Percentiles rank a stretch among this genome's conserved stretches.
phyloP scores from a whole-genome alignment of 2,329 filamentous ascomycete genomes.

The Alternaria triticina region DNA sequence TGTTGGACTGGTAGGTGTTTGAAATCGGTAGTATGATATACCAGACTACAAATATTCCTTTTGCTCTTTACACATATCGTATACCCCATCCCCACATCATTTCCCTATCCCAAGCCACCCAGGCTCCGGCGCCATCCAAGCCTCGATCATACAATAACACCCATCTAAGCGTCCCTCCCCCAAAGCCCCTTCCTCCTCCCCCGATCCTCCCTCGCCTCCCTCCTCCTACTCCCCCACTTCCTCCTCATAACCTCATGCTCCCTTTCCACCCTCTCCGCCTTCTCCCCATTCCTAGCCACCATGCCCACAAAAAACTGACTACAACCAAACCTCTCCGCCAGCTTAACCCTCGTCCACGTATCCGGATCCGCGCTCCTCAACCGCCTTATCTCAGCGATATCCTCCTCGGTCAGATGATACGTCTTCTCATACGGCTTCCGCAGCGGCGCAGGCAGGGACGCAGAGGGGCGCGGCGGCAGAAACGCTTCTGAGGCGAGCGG shows the following conservation, averaged over 20 bases:
- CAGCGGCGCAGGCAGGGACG: conserved; percentile 56
- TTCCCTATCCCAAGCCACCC: not conserved
- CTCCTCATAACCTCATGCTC: conserved; percentile 62
- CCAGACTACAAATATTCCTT: not conserved
- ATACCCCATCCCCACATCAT: not conserved
- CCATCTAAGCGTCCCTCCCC: conserved; percentile 60
- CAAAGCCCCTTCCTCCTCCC: conserved; percentile 65
- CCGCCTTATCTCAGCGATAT: conserved; percentile 65
- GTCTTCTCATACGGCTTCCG: conserved; percentile 62
- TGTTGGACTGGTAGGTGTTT: not conserved
- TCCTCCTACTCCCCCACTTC: conserved; percentile 66
- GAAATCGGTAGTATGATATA: not conserved
- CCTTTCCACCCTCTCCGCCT: conserved; percentile 52
- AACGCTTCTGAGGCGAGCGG: conserved; percentile 21
- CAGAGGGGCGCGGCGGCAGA: conserved; percentile 31
- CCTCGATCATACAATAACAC: not conserved
- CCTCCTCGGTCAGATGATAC: conserved; percentile 64
- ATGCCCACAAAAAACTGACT: conserved; percentile 67
- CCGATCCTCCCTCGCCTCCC: conserved; percentile 67
- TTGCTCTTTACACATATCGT: not conserved
- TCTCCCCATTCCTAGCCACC: conserved; percentile 57
- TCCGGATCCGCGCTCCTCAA: conserved; percentile 63
- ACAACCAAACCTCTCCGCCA: conserved; percentile 69
- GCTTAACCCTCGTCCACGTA: conserved; percentile 63
- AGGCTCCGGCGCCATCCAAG: not conserved